Evolutionary conservation across 345 rosid genomes (phyloP).

Genomic region (Camelina sativa): DNA sequence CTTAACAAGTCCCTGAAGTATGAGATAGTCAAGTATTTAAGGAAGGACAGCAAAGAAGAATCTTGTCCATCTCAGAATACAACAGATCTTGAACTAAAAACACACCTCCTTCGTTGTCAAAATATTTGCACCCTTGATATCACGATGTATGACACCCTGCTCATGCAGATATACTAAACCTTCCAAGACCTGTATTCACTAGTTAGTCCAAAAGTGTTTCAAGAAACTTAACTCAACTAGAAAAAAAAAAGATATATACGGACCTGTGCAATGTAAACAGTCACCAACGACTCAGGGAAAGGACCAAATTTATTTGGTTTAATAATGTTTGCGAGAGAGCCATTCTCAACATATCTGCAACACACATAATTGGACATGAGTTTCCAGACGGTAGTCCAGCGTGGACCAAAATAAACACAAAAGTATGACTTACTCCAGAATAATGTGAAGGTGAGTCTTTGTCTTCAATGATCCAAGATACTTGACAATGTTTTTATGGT

Average conservation of each 20-base stretch:
- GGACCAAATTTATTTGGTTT: conserved; percentile 99
- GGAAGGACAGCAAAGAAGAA: conserved; percentile 22
- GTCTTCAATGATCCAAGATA: conserved; percentile 97
- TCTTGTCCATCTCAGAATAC: conserved; percentile 23
- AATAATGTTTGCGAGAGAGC: conserved; percentile 97
- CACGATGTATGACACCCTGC: conserved; percentile 99
- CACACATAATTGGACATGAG: conserved; percentile 17
- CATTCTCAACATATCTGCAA: conserved; percentile 94
- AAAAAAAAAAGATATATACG: conserved; percentile 38
- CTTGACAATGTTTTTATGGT: conserved; percentile 97
- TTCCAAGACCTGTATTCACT: conserved; percentile 77
- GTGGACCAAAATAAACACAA: conserved; percentile 22
- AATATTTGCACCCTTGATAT: conserved; percentile 99
- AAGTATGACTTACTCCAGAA: conserved; percentile 80
- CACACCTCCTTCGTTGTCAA: conserved; percentile 93
- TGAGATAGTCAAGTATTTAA: conserved; percentile 30
- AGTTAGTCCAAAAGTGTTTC: conserved; percentile 30
- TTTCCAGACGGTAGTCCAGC: conserved; percentile 20
- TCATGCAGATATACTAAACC: conserved; percentile 96
- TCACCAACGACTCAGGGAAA: conserved; percentile 95
- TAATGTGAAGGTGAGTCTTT: conserved; percentile 90
- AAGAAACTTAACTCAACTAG: conserved; percentile 28
- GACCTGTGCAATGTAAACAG: conserved; percentile 98
- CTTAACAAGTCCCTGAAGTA: conserved; percentile 90
- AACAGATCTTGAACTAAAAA: conserved; percentile 11